Evolutionary conservation across 1,284 basidiomycete species (phyloP), one percentile per base, ranked within the genome.

Genomic region (Coniferiporia sulphurascens): DNA sequence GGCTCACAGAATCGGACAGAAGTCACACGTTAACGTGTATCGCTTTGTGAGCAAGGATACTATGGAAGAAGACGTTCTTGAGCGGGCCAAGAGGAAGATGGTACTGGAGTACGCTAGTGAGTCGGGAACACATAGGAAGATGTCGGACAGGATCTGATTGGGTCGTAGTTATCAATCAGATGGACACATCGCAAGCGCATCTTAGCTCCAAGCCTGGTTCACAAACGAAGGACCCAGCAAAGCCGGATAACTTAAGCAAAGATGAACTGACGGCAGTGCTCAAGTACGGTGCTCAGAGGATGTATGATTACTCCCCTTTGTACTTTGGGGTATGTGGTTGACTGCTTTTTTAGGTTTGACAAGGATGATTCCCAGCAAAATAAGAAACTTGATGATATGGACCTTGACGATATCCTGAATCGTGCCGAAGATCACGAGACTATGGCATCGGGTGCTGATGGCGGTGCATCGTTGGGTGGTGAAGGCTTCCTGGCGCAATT

Each of bases 41-140:
- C 89, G 96, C 46, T 91, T 99, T 70, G 93, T 99, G 69, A 96
- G 94, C 70, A 98, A 99, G 76, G 96, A 98, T 70, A 99, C 96
- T 13, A 95, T 99, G 81, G 97, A 99, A 74, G 97, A 99, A 75
- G 96, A 99, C 69, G 92, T 99, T 22, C 82, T 99, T 45, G 96
- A 99, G 76, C 85, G 95, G 48, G 97, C 97, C 17, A 96, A 97
- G 83, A 91, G 95, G 78, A 99, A 99, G 80, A 99, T 99, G 96
- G 94, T 99, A 58, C 79, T 99, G 65, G 97, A 99, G 74, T 98
- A 99, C 78, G 97, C 96, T 55, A 98, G 93, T 95, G 72, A 72
- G 93, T 87, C 41, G 27, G 27, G 27, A 27, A n/a, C 44, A 9
- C 57, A n/a, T n/a, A 46, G 19, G 51, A 36, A n/a, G 38, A 27